Percentiles rank a stretch among this genome's conserved stretches.
These are phyloP conservation scores for Sporobolomyces phaffii DNA, from an alignment of 768 basidiomycete genomes.

Conservation along the genomic window DNA sequence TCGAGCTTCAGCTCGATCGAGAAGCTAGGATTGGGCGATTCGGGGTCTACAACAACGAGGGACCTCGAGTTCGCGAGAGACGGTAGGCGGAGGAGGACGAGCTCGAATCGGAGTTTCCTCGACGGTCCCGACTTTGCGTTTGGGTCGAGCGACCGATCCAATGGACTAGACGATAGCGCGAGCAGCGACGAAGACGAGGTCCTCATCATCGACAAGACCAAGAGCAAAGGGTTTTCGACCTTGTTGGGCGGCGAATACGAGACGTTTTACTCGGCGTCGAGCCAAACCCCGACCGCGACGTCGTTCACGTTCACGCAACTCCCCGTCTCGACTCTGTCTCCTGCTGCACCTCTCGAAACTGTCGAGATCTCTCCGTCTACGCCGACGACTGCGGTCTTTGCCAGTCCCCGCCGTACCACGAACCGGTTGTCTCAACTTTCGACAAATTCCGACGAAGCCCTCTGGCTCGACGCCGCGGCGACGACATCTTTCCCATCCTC, in stretches of 20 bases:
- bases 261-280: too few species aligned
- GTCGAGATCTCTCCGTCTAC: neutral
- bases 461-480: constrained; percentile 1
- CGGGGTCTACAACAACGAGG: neutral
- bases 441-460: neutral
- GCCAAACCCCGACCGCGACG: neutral
- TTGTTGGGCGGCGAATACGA: neutral
- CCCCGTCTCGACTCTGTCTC: neutral
- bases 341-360: too few species aligned
- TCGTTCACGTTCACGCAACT: neutral
- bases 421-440: neutral
- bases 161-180: too few species aligned
- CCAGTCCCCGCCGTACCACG: neutral
- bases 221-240: constrained; percentile 5
- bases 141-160: neutral
- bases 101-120: neutral
- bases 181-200: constrained; percentile 1
- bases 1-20: neutral
- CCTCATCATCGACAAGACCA: constrained; percentile 6
- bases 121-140: neutral
- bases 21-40: neutral
- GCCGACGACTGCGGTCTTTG: neutral
- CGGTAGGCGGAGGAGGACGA: neutral
- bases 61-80: neutral
- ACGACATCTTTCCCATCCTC: neutral